phyloP scores from a whole-genome alignment of 495 filamentous ascomycete species.

The Podospora didyma region DNA sequence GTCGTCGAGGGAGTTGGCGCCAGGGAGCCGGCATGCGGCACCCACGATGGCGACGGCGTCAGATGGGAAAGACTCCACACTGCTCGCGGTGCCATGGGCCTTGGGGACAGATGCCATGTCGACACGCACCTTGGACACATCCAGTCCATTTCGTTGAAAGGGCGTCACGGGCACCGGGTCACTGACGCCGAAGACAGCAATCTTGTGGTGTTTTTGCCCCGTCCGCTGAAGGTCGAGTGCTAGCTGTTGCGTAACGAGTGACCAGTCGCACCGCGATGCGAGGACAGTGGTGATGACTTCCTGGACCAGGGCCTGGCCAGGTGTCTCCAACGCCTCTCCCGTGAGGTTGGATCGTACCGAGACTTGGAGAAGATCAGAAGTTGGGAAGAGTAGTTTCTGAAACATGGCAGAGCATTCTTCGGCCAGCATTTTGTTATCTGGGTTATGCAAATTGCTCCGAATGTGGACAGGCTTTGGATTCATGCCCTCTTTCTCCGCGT shows the following conservation, averaged over 20 bases:
- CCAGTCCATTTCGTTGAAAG: conserved; percentile 23
- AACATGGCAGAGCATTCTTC: conserved; percentile 21
- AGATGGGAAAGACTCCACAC: conserved; percentile 5
- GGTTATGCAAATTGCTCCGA: conserved; percentile 30
- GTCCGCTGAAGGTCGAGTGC: conserved; percentile 20
- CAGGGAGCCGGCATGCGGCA: conserved; percentile 54
- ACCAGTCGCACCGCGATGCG: conserved; percentile 35
- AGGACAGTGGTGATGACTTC: conserved; percentile 30
- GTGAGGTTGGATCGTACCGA: conserved; percentile 27
- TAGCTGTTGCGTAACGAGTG: conserved; percentile 21
- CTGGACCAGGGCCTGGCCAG: conserved; percentile 12
- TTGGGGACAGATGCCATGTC: conserved; percentile 15
- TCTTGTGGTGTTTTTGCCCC: conserved; percentile 8
- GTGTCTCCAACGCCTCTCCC: too few species aligned
- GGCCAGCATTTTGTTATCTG: conserved; percentile 24
- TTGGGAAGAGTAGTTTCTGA: conserved; percentile 19
- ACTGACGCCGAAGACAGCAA: conserved; percentile 29
- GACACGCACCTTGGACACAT: too few species aligned
- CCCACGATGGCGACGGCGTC: conserved; percentile 45
- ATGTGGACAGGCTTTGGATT: conserved; percentile 18
- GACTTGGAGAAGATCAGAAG: conserved; percentile 16
- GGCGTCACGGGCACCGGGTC: conserved; percentile 29
- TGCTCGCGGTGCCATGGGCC: not conserved
- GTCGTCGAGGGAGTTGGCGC: conserved; percentile 33
- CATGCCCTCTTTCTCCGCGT: conserved; percentile 14